Conservation (phyloP, 345 rosid genomes). For the Capsella bursapastoris region DNA sequence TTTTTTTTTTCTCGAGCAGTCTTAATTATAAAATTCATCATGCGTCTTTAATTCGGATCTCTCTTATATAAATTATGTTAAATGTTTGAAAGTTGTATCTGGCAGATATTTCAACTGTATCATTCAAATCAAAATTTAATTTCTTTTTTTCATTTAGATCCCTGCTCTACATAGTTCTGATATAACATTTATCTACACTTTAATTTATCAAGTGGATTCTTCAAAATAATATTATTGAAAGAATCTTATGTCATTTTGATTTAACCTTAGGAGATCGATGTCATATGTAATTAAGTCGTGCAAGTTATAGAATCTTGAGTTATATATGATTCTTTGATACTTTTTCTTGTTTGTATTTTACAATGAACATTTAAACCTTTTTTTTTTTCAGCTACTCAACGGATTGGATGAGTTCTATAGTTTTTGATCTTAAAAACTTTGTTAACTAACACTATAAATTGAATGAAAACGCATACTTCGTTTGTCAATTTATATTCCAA, state of each 20-base stretch:
- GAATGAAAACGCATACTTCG: too few relatives aligned
- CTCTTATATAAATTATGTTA: neutral
- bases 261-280: slow-evolving; percentile 22
- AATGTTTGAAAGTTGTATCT: slow-evolving; percentile 13
- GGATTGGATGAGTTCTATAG: slow-evolving; percentile 10
- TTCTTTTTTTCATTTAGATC: slow-evolving; percentile 20
- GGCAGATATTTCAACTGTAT: slow-evolving; percentile 10
- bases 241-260: slow-evolving; percentile 38
- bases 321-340: slow-evolving; percentile 25
- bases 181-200: slow-evolving; percentile 15
- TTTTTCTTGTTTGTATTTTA: slow-evolving; percentile 33
- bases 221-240: slow-evolving; percentile 12
- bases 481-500: too few relatives aligned
- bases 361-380: neutral
- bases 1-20: neutral
- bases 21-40: slow-evolving; percentile 25
- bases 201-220: slow-evolving; percentile 11
- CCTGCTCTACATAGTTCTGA: slow-evolving; percentile 25
- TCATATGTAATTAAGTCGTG: slow-evolving; percentile 37
- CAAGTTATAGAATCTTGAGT: slow-evolving; percentile 33
- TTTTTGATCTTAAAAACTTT: neutral
- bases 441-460: too few relatives aligned
- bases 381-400: slow-evolving; percentile 14
- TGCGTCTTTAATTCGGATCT: neutral
- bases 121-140: slow-evolving; percentile 6